Percentiles rank a stretch among this genome's conserved stretches.
Conservation (phyloP, 78 protist species). For the Andalucia godoyi region DNA sequence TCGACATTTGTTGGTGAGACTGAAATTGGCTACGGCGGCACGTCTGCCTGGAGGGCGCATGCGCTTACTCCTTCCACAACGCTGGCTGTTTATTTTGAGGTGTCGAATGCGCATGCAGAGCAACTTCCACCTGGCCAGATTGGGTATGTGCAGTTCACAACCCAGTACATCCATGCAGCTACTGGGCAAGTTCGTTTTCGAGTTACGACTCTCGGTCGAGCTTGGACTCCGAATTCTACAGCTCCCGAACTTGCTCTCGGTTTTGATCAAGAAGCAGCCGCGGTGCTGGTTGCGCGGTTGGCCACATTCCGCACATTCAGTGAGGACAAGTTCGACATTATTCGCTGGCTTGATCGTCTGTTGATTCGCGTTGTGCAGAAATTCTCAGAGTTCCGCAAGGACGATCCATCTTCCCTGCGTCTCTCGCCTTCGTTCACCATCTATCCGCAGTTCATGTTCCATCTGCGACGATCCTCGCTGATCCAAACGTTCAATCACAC, state of each 20-base stretch:
- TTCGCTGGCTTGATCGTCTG: conserved; percentile 94
- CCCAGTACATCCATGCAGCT: conserved; percentile 59
- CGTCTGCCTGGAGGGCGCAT: conserved; percentile 71
- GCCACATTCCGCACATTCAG: conserved; percentile 73
- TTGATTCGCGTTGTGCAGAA: conserved; percentile 74
- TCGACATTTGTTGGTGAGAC: conserved; percentile 8
- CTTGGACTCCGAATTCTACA: neutral
- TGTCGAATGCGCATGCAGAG: conserved; percentile 2
- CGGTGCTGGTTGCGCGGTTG: conserved; percentile 91
- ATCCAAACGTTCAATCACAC: conserved; percentile 82
- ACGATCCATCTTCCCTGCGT: conserved; percentile 56
- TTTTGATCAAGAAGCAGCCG: conserved; percentile 92
- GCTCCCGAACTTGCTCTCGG: conserved; percentile 18
- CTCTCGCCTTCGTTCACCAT: conserved; percentile 55
- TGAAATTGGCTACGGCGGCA: conserved; percentile 86
- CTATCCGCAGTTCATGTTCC: conserved; percentile 97
- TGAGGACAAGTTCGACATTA: conserved; percentile 77
- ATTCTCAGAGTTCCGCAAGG: conserved; percentile 64
- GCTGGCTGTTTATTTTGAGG: conserved; percentile 76
- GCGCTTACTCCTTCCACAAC: conserved; percentile 50
- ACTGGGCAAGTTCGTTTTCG: conserved; percentile 69
- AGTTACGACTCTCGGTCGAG: conserved; percentile 79
- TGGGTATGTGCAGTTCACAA: conserved; percentile 69
- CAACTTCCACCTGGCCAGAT: neutral
- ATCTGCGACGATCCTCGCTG: conserved; percentile 87